Evolutionary conservation across 139 green algal genomes (phyloP).

Genomic region (Tetratostichococcus sp.): DNA sequence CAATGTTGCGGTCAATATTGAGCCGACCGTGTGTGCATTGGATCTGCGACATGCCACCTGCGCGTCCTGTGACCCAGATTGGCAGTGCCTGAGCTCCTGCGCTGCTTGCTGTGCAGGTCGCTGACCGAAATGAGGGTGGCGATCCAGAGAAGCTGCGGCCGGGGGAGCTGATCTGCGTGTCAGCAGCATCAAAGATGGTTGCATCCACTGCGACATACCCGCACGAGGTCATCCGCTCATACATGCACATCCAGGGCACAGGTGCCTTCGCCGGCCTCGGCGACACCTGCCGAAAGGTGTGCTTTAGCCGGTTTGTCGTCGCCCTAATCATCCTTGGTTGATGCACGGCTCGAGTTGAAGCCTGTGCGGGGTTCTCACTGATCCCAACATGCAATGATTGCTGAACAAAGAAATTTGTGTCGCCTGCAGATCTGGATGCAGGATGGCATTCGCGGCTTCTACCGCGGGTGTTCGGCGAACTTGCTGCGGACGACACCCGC

Average conservation of each 20-base stretch:
- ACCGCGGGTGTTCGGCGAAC: constrained; percentile 86
- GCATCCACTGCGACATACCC: constrained; percentile 94
- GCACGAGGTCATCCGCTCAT: constrained; percentile 92
- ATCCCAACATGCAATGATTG: too few relatives aligned
- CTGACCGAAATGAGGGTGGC: neutral
- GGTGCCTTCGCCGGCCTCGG: constrained; percentile 64
- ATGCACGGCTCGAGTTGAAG: too few relatives aligned
- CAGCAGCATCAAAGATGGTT: constrained; percentile 88
- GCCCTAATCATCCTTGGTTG: too few relatives aligned
- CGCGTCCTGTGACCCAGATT: too few relatives aligned
- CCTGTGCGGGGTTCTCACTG: too few relatives aligned
- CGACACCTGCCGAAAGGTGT: neutral
- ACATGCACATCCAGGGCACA: constrained; percentile 84
- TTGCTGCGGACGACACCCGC: constrained; percentile 92
- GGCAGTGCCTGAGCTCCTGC: too few relatives aligned
- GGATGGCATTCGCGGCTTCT: constrained; percentile 65
- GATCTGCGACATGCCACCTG: neutral
- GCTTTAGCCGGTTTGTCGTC: too few relatives aligned
- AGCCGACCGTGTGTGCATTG: too few relatives aligned
- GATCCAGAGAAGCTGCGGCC: neutral
- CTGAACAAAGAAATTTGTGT: too few relatives aligned
- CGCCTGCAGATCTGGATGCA: constrained; percentile 45
- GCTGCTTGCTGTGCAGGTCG: too few relatives aligned
- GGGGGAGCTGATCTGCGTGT: constrained; percentile 75
- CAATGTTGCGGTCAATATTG: constrained; percentile 11